These are phyloP conservation scores for Diplosphaera chodatii DNA, from an alignment of 139 green algal species.

Conservation along the genomic window DNA sequence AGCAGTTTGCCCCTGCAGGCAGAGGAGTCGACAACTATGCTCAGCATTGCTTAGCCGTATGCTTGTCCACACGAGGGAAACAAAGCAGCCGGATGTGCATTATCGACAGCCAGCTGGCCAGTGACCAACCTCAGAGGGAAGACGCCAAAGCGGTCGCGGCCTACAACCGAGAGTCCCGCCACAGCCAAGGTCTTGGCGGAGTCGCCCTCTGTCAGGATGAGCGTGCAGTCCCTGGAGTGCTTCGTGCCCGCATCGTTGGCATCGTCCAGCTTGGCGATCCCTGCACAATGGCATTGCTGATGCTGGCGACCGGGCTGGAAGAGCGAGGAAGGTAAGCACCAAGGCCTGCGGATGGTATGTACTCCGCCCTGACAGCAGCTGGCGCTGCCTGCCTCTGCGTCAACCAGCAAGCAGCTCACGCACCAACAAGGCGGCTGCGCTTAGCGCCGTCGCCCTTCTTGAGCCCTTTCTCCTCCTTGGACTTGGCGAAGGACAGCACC, in stretches of 20 bases:
- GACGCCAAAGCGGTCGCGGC: slow-evolving; percentile 92
- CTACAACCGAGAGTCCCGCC: slow-evolving; percentile 88
- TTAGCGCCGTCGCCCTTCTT: slow-evolving; percentile 98
- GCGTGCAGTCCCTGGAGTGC: slow-evolving; percentile 85
- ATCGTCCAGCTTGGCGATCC: slow-evolving; percentile 96
- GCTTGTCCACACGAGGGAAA: too few species aligned
- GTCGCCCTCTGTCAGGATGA: slow-evolving; percentile 99
- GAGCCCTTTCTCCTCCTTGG: slow-evolving; percentile 92
- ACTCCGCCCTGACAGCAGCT: too few species aligned
- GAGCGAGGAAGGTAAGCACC: too few species aligned
- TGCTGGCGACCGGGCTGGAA: too few species aligned
- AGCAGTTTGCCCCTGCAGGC: slow-evolving; percentile 87
- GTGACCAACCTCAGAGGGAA: slow-evolving; percentile 83
- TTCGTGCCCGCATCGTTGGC: slow-evolving; percentile 92
- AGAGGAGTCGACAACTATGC: too few species aligned
- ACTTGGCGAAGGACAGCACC: slow-evolving; percentile 82
- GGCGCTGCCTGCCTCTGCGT: too few species aligned
- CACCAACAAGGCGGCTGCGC: slow-evolving; percentile 59
- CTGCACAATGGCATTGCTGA: slow-evolving; percentile 23
- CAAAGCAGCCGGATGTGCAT: too few species aligned
- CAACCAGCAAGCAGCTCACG: too few species aligned
- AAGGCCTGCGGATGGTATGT: too few species aligned
- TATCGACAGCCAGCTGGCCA: too few species aligned
- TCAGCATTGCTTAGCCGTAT: too few species aligned
- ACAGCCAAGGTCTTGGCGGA: slow-evolving; percentile 95